Base-by-base conservation (phyloP, 495 filamentous ascomycete genomes). In the Aspergillus homomorphus region DNA sequence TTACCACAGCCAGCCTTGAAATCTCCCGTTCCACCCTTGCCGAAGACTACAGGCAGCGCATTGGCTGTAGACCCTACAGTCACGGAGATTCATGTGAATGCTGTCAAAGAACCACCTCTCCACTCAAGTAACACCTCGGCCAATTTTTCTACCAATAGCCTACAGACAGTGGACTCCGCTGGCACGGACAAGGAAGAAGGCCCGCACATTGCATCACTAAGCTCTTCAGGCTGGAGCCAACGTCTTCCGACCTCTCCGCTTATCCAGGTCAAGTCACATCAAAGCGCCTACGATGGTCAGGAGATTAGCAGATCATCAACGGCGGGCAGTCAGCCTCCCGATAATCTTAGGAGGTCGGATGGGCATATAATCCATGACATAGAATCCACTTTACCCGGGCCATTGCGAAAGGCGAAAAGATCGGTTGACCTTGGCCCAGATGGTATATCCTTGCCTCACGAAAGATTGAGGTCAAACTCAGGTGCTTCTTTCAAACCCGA, bases 61-160 rank as follows among this genome's bases (percentile, higher is more conserved):
- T 62, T 71, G 26, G 65, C 68, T 24, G 70, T 64, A 26, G 73
- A 77, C 56, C 72, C 77, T 18, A 66, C 75, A 8, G 66, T 87
- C 41, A 83, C 80, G 12, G 80, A 86, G 23, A 66, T 85, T 16
- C 80, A 84, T 63, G 79, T 82, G 22, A 85, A 73, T 61, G 83
- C 78, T 19, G 69, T 83, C 44, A 82, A 77, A 66, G 81, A 84
- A 33, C 61, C 61, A 6, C 48, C 73, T 12, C 75, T 72, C 19
- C 69, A 59, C 21, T 68, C 69, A 4, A 65, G 73, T 21, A 69
- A 72, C 45, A 77, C 70, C 58, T 69, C 73, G 19, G 38, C 66
- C 42, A 77, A 70, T 56, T 54, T 61, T 16, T 59, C 73, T 12
- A 58, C 66, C 4, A 66, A 69, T 30, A 66, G 63, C 14, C 22